These are phyloP conservation scores for Clavulina sp. DNA, from an alignment of 768 basidiomycete species.

Conservation along the genomic window DNA sequence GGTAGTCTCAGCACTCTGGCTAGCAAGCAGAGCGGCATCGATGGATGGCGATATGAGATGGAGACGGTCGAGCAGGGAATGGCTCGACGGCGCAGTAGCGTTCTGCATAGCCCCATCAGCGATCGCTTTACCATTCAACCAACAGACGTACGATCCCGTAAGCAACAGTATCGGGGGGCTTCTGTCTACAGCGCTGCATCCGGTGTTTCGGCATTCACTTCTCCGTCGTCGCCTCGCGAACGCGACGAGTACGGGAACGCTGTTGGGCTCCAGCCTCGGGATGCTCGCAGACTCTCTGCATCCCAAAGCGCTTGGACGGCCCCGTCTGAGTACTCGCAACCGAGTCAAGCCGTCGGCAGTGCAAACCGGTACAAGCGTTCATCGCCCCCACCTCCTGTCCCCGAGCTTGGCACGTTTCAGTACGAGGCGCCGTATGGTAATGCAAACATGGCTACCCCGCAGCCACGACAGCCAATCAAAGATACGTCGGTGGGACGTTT, in stretches of 20 bases:
- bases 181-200: no score
- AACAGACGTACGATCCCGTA: neutral
- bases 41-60: constrained; percentile 3
- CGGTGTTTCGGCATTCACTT: neutral
- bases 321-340: neutral
- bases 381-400: neutral
- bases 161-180: neutral
- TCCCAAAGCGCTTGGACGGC: neutral
- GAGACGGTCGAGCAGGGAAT: neutral
- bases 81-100: neutral
- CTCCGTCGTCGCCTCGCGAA: neutral
- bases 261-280: no score
- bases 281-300: no score
- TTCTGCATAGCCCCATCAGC: neutral
- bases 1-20: neutral
- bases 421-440: neutral
- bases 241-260: no score
- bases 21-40: neutral
- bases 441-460: neutral
- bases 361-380: neutral
- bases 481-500: neutral
- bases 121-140: neutral
- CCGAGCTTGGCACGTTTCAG: no score
- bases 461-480: constrained; percentile 4
- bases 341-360: neutral